phyloP scores from a whole-genome alignment of 192 early-diverging fungal genomes.

The Gryganskiella cystojenkinii region DNA sequence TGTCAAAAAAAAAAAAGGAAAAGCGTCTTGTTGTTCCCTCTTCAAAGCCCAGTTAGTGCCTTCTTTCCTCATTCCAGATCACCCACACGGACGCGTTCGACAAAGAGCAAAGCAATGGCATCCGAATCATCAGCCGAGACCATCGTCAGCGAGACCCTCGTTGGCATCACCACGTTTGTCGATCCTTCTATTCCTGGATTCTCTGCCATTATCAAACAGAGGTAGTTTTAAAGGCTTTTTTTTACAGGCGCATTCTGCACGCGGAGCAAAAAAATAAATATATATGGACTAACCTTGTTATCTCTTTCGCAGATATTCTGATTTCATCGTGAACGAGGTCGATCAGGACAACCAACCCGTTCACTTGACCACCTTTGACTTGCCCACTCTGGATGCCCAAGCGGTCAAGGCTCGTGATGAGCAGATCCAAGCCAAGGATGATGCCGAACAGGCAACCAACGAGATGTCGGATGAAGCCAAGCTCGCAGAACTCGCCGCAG shows the following conservation, averaged over 20 bases:
- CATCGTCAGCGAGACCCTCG: slow-evolving; percentile 65
- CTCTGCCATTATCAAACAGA: slow-evolving; percentile 69
- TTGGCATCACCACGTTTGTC: slow-evolving; percentile 74
- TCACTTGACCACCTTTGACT: slow-evolving; percentile 61
- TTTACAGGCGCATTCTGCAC: not conserved
- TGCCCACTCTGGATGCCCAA: slow-evolving; percentile 20
- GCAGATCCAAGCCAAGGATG: slow-evolving; percentile 33
- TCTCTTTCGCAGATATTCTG: slow-evolving; percentile 68
- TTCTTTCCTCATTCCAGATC: too few species aligned
- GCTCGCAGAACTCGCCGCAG: slow-evolving; percentile 17
- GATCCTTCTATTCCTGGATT: slow-evolving; percentile 58
- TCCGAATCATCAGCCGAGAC: not conserved
- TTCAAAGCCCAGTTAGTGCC: too few species aligned
- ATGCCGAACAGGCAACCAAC: slow-evolving; percentile 20
- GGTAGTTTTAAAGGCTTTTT: slow-evolving; percentile 40
- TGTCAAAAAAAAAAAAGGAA: too few species aligned
- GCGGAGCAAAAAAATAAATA: not conserved
- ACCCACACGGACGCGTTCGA: too few species aligned
- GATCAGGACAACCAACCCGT: slow-evolving; percentile 75
- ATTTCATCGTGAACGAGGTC: slow-evolving; percentile 97
- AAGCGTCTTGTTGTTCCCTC: too few species aligned
- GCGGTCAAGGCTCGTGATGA: slow-evolving; percentile 11
- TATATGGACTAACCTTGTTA: not conserved
- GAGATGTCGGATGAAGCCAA: slow-evolving; percentile 36
- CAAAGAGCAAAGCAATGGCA: slow-evolving; percentile 24